A percentile compares a stretch with the other conserved stretches of the same genome.
Evolutionary conservation across 1,284 basidiomycete species (phyloP).

Genomic region (Trametes hirsuta): DNA sequence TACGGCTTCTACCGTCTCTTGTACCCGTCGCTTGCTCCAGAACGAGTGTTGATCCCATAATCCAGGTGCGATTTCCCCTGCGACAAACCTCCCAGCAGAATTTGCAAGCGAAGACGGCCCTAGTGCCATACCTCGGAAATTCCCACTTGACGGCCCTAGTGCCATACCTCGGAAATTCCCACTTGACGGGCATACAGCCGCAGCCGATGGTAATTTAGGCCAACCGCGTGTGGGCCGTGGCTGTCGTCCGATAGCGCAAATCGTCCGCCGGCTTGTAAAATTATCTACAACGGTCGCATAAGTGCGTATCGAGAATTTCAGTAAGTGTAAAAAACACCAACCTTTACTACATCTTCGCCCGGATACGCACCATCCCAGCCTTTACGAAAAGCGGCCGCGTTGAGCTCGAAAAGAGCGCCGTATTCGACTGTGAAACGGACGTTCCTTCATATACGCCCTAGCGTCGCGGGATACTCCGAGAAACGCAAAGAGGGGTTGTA

Average conservation of each 20-base stretch:
- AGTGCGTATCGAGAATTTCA: neutral
- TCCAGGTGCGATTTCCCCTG: too few species aligned
- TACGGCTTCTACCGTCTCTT: too few species aligned
- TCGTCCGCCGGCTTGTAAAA: slow-evolving; percentile 67
- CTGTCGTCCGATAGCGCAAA: slow-evolving; percentile 95
- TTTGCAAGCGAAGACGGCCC: slow-evolving; percentile 34
- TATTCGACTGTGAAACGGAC: slow-evolving; percentile 75
- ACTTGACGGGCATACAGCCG: slow-evolving; percentile 68
- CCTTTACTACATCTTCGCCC: slow-evolving; percentile 74
- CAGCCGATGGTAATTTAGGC: slow-evolving; percentile 79
- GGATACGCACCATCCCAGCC: slow-evolving; percentile 90
- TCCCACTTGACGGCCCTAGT: too few species aligned
- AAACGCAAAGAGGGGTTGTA: slow-evolving; percentile 69
- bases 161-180: slow-evolving; percentile 74
- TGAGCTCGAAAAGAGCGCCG: slow-evolving; percentile 93
- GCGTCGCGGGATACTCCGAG: slow-evolving; percentile 57
- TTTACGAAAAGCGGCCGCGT: slow-evolving; percentile 92
- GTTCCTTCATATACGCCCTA: slow-evolving; percentile 77
- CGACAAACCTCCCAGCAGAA: too few species aligned
- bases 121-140: too few species aligned
- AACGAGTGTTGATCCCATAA: too few species aligned
- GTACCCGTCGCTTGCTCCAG: too few species aligned
- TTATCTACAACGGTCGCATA: slow-evolving; percentile 48
- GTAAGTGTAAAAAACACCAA: slow-evolving; percentile 39
- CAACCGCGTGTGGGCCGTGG: slow-evolving; percentile 89